phyloP scores from a whole-genome alignment of 305 asterid species.

The Solanum hybrid region DNA sequence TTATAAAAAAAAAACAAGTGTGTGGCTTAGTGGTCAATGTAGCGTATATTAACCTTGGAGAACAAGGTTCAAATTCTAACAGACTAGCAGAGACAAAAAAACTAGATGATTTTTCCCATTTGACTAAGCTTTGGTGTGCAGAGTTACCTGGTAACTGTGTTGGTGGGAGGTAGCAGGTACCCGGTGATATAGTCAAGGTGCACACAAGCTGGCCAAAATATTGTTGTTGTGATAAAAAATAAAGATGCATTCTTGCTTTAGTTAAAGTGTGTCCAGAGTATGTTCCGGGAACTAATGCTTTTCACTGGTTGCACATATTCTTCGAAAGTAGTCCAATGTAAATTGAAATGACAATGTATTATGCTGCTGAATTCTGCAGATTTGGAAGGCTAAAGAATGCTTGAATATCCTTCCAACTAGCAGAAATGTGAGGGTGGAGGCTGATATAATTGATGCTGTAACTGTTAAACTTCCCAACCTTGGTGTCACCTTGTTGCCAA shows the following conservation, averaged over 20 bases:
- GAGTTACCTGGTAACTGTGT: not conserved
- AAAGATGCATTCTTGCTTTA: slow-evolving; percentile 1
- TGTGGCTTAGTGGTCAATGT: not conserved
- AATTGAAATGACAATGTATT: slow-evolving; percentile 1
- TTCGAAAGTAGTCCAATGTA: not conserved
- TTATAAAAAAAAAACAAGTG: not conserved
- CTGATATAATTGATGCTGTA: slow-evolving; percentile 80
- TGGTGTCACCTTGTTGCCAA: slow-evolving; percentile 89
- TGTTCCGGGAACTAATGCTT: not conserved
- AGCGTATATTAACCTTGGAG: not conserved
- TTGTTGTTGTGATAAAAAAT: not conserved
- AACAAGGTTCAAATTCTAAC: not conserved
- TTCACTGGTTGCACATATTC: not conserved
- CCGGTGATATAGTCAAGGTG: not conserved
- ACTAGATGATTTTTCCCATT: not conserved
- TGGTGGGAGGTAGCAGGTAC: not conserved
- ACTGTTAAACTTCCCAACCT: slow-evolving; percentile 92
- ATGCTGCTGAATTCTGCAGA: slow-evolving; percentile 36
- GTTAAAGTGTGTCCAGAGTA: not conserved
- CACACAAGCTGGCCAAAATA: not conserved
- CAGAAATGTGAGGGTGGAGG: slow-evolving; percentile 81
- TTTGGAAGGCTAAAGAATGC: slow-evolving; percentile 99
- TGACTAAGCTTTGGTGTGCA: not conserved
- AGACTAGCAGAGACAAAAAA: not conserved
- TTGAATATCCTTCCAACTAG: slow-evolving; percentile 77